Base-by-base conservation (phyloP, 805 yeast genomes). In the Jamesozyma jinghongensis region DNA sequence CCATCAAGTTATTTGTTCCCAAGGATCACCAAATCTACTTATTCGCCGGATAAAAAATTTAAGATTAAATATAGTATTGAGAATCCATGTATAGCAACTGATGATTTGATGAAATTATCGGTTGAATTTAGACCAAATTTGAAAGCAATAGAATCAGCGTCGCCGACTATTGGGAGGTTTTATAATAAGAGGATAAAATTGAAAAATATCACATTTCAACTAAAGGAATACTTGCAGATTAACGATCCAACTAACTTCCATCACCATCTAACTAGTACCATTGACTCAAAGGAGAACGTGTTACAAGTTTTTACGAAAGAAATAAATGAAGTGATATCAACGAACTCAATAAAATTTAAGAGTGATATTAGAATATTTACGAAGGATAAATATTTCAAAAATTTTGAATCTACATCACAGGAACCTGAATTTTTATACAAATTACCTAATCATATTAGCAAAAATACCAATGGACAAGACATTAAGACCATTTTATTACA, bases 1-100 rank as follows among this genome's bases (percentile, higher is more conserved):
- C 84, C 85, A 1, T 61, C 75, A 4, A 71, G 69, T 43, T 59
- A 75, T 19, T 74, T 76, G 49, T 77, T 69, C 46, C 79, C 77
- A 47, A 71, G 77, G 0, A 57, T 74, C 0, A 53, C 66, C 11
- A 75, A 70, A 43, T 54, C 62, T 2, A 61, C 62, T 3, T 63
- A 59, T 13, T 70, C 81, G 1, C 59, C 66, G 14, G 83, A 79
- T 51, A 64, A 66, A 10, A 73, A 69, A 44, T 66, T 73, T 10
- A 51, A 70, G 26, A 63, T 73, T 7, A 73, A 71, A 18, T 62
- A 73, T 37, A 59, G 63, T 5, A 48, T 79, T 16, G 74, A 78
- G 1, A 66, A 68, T 5, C 66, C 77, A 5, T 71, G 80, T 26
- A 67, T 78, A n/a, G 80, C 83, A 1, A 79, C 79, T 0, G 66